Evolutionary conservation across 495 filamentous ascomycete species (phyloP).

Genomic region (Hypoxylon crocopeplum): DNA sequence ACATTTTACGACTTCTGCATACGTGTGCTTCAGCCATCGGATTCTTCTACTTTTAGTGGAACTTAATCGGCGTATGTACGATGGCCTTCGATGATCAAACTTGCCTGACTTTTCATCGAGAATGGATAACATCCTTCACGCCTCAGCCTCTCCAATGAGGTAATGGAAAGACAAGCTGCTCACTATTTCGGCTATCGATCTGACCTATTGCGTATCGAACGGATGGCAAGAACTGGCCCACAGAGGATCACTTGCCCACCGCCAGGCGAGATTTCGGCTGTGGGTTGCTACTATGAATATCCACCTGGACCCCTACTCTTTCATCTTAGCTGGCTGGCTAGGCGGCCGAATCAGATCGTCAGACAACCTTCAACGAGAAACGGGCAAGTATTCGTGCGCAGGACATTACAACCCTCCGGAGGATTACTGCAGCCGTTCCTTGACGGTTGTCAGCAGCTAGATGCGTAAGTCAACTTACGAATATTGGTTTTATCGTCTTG

Average conservation of each 20-base stretch:
- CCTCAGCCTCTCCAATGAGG: slow-evolving; percentile 32
- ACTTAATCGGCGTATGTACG: not conserved
- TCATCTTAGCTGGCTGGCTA: slow-evolving; percentile 17
- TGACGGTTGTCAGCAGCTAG: slow-evolving; percentile 14
- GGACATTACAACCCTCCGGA: slow-evolving; percentile 19
- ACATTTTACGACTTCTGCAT: slow-evolving; percentile 15
- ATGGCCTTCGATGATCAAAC: slow-evolving; percentile 11
- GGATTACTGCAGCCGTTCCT: slow-evolving; percentile 22
- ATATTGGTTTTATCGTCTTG: not conserved
- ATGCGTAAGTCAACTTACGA: slow-evolving; percentile 11
- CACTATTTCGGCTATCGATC: slow-evolving; percentile 29
- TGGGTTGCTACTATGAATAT: slow-evolving; percentile 36
- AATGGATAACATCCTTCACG: slow-evolving; percentile 24
- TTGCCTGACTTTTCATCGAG: slow-evolving; percentile 5
- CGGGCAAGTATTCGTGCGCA: slow-evolving; percentile 11
- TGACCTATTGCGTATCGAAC: slow-evolving; percentile 26
- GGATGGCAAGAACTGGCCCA: slow-evolving; percentile 20
- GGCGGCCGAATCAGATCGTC: slow-evolving; percentile 31
- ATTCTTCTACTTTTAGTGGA: too few species aligned
- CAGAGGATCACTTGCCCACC: slow-evolving; percentile 26
- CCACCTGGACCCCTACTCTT: slow-evolving; percentile 25
- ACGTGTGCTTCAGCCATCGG: not conserved
- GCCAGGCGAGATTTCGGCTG: slow-evolving; percentile 24
- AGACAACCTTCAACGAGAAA: slow-evolving; percentile 17
- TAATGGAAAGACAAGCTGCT: slow-evolving; percentile 19